Percentiles rank a stretch among this genome's conserved stretches.
phyloP scores from a whole-genome alignment of 768 basidiomycete species.

The Macrolepiota dolichaula region DNA sequence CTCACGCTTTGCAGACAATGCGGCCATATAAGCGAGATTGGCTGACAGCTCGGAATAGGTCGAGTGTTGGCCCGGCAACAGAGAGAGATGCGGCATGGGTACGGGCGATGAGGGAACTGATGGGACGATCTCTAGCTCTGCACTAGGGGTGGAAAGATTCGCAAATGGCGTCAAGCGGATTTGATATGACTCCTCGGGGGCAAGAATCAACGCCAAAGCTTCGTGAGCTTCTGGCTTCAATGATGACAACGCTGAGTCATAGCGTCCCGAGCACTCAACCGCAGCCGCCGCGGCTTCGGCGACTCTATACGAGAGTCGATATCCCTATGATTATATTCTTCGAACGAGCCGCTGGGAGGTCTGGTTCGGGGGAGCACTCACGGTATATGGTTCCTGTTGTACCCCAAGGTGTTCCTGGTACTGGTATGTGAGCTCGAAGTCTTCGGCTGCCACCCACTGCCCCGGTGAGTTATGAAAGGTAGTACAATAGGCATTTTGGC shows the following conservation, averaged over 20 bases:
- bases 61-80: slow-evolving; percentile 3
- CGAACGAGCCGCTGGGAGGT: no score
- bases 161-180: background rate
- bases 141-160: background rate
- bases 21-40: slow-evolving; percentile 3
- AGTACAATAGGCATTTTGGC: background rate
- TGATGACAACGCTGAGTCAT: background rate
- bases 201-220: background rate
- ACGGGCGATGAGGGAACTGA: background rate
- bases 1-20: background rate
- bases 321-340: background rate
- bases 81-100: background rate
- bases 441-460: background rate
- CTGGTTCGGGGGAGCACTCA: no score
- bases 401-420: background rate
- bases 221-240: background rate
- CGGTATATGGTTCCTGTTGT: background rate
- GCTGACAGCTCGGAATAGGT: slow-evolving; percentile 10
- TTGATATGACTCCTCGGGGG: background rate
- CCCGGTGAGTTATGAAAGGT: background rate
- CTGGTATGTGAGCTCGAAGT: background rate
- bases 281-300: no score
- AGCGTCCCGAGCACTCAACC: background rate
- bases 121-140: background rate
- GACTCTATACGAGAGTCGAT: background rate